Conservation (phyloP, 352 stramenopile species). For the Phytophthora citricola region DNA sequence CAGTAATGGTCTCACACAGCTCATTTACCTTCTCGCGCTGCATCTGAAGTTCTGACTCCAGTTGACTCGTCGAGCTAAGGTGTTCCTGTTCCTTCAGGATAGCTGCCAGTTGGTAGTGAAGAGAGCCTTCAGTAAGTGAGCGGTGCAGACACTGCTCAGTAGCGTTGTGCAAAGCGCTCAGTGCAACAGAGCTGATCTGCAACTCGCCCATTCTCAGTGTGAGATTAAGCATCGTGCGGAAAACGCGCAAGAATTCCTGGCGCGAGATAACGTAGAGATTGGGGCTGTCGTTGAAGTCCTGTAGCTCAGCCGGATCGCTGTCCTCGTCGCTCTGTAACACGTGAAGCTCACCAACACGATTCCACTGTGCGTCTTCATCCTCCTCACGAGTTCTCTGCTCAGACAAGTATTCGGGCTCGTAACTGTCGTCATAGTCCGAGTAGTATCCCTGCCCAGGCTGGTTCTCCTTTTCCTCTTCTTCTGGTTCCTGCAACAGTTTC, state of each 20-base stretch:
- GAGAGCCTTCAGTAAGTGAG: constrained; percentile 59
- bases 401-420: constrained; percentile 36
- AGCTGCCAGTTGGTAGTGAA: constrained; percentile 61
- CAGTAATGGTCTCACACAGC: constrained; percentile 55
- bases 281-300: constrained; percentile 32
- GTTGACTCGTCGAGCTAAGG: constrained; percentile 30
- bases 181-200: constrained; percentile 67
- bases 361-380: constrained; percentile 67
- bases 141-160: constrained; percentile 75
- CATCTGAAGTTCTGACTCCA: constrained; percentile 51
- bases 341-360: constrained; percentile 41
- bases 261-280: constrained; percentile 78
- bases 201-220: constrained; percentile 46
- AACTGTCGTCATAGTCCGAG: constrained; percentile 69
- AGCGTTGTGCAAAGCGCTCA: constrained; percentile 82
- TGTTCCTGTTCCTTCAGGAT: constrained; percentile 63
- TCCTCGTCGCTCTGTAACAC: constrained; percentile 35
- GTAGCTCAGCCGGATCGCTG: constrained; percentile 32
- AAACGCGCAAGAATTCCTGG: constrained; percentile 64
- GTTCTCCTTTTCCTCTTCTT: constrained; percentile 42
- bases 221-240: constrained; percentile 43
- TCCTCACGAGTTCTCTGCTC: constrained; percentile 36
- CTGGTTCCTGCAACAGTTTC: constrained; percentile 44
- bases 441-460: constrained; percentile 72
- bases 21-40: constrained; percentile 73